Evolutionary conservation across 2,329 filamentous ascomycete species (phyloP).

Genomic region (Trichophyton rubrum): DNA sequence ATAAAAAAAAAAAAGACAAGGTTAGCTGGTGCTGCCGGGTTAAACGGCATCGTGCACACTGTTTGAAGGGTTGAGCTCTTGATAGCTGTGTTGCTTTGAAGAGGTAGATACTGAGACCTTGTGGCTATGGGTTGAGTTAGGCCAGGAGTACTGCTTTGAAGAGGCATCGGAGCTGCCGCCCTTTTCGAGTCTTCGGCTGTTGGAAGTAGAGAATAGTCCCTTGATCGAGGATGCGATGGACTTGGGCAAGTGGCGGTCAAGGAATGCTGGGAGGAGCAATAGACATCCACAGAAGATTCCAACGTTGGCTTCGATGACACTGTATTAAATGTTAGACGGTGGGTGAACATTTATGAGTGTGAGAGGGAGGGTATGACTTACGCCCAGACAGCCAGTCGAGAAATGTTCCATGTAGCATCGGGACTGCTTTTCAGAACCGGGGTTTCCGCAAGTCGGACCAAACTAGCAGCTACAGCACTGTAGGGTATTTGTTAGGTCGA

Average conservation of each 20-base stretch:
- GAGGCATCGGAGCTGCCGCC: not conserved
- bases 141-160: not conserved
- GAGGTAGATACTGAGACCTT: not conserved
- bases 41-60: not conserved
- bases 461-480: not conserved
- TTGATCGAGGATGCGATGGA: not conserved
- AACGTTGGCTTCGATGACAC: conserved; percentile 1
- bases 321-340: not conserved
- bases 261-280: conserved; percentile 2
- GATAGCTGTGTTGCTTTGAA: not conserved
- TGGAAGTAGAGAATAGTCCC: not conserved
- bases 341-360: not conserved
- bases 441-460: not conserved
- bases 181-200: not conserved
- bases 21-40: not conserved
- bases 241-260: conserved; percentile 2
- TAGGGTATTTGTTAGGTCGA: not conserved
- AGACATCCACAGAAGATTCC: not conserved
- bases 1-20: not conserved
- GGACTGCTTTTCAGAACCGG: not conserved
- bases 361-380: not conserved
- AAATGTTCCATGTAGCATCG: conserved; percentile 4
- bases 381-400: not conserved
- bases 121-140: not conserved
- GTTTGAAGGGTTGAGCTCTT: not conserved